A percentile compares a stretch with the other conserved stretches of the same genome.
Evolutionary conservation across 257 asterid genomes (phyloP).

Genomic region (Solanum lignicaule): DNA sequence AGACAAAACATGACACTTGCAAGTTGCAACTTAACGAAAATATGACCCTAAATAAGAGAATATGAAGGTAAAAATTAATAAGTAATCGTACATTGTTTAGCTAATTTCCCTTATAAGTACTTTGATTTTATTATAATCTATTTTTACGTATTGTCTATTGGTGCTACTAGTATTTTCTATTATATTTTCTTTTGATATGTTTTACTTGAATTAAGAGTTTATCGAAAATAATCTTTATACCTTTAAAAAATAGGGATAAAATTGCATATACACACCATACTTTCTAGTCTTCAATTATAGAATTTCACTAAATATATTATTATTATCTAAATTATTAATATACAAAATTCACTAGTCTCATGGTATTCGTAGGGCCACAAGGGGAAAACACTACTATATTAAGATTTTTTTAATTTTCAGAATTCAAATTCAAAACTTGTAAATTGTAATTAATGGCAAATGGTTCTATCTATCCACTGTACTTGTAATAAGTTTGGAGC

Average conservation of each 20-base stretch:
- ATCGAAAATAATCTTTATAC: background rate
- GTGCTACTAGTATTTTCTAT: background rate
- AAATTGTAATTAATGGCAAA: background rate
- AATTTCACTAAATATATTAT: no score
- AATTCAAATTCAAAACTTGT: background rate
- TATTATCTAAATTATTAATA: background rate
- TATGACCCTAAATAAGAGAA: accelerated
- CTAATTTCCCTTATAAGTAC: background rate
- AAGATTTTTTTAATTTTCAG: no score
- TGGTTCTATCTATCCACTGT: background rate
- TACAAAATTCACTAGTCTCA: background rate
- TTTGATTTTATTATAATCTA: no score
- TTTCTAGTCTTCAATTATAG: no score
- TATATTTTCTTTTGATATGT: background rate
- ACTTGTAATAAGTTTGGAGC: background rate
- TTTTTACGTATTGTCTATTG: background rate
- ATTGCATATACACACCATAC: no score
- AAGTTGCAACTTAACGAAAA: background rate
- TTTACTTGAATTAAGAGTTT: background rate
- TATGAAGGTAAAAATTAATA: background rate
- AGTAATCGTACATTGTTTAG: accelerated
- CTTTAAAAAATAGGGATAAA: no score
- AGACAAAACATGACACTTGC: background rate
- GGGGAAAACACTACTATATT: background rate
- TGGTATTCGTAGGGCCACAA: background rate